These are phyloP conservation scores for Diaporthe vaccinii DNA, from an alignment of 2,329 filamentous ascomycete genomes.

Conservation along the genomic window DNA sequence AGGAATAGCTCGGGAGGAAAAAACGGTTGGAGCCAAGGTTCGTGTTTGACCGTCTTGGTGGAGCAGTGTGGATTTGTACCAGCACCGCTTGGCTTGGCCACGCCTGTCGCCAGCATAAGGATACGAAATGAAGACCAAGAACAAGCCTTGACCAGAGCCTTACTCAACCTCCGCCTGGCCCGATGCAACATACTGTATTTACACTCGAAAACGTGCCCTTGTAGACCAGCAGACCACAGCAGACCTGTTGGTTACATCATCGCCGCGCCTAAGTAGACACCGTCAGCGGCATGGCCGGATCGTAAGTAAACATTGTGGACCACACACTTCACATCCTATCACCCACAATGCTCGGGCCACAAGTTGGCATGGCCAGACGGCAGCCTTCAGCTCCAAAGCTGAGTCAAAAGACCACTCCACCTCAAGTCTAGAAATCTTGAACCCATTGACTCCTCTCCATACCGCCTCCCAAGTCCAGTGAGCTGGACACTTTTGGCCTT, in stretches of 20 bases:
- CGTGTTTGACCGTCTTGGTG: slow-evolving; percentile 21
- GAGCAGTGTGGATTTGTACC: slow-evolving; percentile 23
- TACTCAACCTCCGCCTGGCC: not conserved
- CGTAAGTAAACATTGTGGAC: not conserved
- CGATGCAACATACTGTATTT: not conserved
- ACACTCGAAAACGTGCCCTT: not conserved
- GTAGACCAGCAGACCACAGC: no score
- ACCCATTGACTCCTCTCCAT: not conserved
- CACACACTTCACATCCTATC: not conserved
- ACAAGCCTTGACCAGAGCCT: not conserved
- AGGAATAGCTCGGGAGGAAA: slow-evolving; percentile 5
- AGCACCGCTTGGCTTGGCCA: slow-evolving; percentile 1
- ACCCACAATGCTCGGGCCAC: not conserved
- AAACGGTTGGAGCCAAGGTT: slow-evolving; percentile 3
- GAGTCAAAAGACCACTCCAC: no score
- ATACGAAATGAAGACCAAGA: slow-evolving; percentile 21
- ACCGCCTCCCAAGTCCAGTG: not conserved
- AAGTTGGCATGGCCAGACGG: not conserved
- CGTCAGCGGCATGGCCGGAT: not conserved
- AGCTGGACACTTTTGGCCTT: not conserved
- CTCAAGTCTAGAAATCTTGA: not conserved
- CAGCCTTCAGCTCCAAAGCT: no score
- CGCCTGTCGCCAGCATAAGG: not conserved
- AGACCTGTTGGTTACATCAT: not conserved
- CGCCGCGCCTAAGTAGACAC: no score